Conservation (phyloP, 2,329 filamentous ascomycete species). For the Lasiodiplodia gonubiensis region DNA sequence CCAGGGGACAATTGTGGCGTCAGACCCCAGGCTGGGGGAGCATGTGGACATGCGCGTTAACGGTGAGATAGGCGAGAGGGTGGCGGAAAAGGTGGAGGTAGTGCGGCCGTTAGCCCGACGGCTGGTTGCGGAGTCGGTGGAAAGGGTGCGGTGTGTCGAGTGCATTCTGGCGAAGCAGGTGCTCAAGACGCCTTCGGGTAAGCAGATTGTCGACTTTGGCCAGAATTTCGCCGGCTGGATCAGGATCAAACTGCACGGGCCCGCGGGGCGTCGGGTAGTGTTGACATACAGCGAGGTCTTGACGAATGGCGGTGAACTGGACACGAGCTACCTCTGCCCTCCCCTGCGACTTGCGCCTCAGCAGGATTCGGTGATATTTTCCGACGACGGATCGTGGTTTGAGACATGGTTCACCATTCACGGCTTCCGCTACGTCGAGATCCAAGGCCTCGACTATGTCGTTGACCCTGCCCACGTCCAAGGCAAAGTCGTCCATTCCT, state of each 20-base stretch:
- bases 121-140: not conserved
- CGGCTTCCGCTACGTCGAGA: not conserved
- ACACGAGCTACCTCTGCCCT: not conserved
- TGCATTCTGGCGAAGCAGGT: not conserved
- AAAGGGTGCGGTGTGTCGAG: not conserved
- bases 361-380: not conserved
- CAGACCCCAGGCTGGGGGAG: not conserved
- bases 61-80: not conserved
- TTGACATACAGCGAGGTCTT: not conserved
- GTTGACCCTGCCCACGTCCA: not conserved
- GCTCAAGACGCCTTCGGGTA: not conserved
- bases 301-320: not conserved
- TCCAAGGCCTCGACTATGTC: not conserved
- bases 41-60: not conserved
- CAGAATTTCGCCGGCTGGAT: not conserved
- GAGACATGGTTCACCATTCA: not conserved
- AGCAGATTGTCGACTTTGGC: not conserved
- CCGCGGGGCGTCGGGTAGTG: not conserved
- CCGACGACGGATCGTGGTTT: not conserved
- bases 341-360: not conserved
- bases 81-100: not conserved
- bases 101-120: not conserved
- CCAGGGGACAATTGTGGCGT: not conserved
- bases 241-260: not conserved
- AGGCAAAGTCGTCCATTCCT: not conserved